Conservation (phyloP, 164 flowering plant genomes). For the Sextonia rubra region DNA sequence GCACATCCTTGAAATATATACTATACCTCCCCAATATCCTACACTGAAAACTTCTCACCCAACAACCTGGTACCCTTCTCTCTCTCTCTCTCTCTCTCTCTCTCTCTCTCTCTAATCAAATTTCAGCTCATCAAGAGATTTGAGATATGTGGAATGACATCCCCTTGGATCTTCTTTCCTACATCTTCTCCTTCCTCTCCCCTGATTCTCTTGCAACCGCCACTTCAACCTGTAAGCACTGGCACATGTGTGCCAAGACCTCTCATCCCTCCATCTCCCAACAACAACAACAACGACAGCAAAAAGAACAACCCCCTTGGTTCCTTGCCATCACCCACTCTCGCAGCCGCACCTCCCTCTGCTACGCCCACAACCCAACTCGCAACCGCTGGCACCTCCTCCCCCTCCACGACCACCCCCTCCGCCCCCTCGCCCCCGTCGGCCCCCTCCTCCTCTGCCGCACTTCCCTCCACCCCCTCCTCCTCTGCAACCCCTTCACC, state of each 20-base stretch:
- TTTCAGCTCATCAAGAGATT: not conserved
- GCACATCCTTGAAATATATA: no score
- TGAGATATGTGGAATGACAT: slow-evolving; percentile 52
- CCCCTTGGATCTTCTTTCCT: slow-evolving; percentile 51
- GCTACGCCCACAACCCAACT: slow-evolving; percentile 39
- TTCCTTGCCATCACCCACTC: slow-evolving; percentile 40
- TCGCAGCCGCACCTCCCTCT: slow-evolving; percentile 21
- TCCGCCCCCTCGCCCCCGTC: slow-evolving; percentile 34
- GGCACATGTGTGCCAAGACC: slow-evolving; percentile 36
- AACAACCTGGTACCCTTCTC: not conserved
- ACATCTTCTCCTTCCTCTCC: slow-evolving; percentile 59
- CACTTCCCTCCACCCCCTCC: slow-evolving; percentile 26
- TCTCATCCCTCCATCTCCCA: not conserved
- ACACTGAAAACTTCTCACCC: not conserved
- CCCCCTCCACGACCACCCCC: slow-evolving; percentile 29
- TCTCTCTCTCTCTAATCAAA: not conserved
- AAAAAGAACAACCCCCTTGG: slow-evolving; percentile 52
- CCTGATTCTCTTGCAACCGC: slow-evolving; percentile 60
- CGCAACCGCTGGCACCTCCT: slow-evolving; percentile 36
- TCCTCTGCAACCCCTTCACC: slow-evolving; percentile 51
- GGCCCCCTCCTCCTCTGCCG: slow-evolving; percentile 23
- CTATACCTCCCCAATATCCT: not conserved
- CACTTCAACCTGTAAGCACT: slow-evolving; percentile 37
- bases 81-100: not conserved
- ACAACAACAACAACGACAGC: no score